Base-by-base conservation (phyloP, 768 basidiomycete species). In the Termitomyces sp. region DNA sequence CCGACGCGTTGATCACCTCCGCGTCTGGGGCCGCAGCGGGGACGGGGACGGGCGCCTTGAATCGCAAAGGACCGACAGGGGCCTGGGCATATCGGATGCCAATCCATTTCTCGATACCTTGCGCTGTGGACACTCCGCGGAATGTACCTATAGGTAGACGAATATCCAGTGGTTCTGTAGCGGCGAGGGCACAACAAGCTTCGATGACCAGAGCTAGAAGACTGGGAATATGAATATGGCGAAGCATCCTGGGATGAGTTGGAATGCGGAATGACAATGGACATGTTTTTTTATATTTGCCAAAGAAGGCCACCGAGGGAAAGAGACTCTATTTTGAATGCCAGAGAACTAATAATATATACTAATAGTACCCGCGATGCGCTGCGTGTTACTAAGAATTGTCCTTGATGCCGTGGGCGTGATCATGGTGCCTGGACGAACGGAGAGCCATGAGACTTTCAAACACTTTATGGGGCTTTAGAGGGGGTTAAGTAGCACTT, bases 51-150 rank as follows among this genome's bases (percentile, higher is more conserved):
- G 86, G 84, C 0, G 79, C 76, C 58, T 79, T 80, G 69, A 87
- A 85, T 2, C 85, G 77, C 41, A 87, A 72, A 9, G 64, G 41
- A 1, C 84, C 85, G 0, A 81, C 61, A 0, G 86, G 86, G 2
- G 85, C 74, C 59, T 78, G 69, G 4, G 82, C 86, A 55, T 74
- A 88, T 0, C 79, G 85, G 32, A 88, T 77, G 3, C 85, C 85
- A 12, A 85, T 73, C 78, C 83, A 87, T 64, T 74, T 73, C 50
- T 85, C 80, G 10, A 77, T 77, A 7, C 76, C 77, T 49, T 78
- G 77, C 0, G 69, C 46, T 16, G 72, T 74, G 10, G 70, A 57
- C 4, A 78, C 60, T 8, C 83, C 83, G 2, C 74, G 76, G 58
- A 83, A 83, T 0, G 69, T 73, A 4, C 83, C 83, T 5, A 72